phyloP scores from a whole-genome alignment of 2,329 filamentous ascomycete species.

The Cladophialophora bantiana region DNA sequence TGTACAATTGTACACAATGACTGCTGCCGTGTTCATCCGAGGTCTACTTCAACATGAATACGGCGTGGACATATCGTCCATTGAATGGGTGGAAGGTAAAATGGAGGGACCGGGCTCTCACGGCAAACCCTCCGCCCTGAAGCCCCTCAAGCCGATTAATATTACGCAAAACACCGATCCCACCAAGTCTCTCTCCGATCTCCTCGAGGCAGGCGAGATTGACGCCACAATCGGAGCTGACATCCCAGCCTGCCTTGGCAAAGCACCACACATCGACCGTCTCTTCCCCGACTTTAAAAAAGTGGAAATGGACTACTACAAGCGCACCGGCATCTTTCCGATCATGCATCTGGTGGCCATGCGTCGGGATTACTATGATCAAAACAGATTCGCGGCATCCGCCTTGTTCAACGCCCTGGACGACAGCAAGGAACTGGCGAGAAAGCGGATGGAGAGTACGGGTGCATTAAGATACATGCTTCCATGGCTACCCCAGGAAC shows the following conservation, averaged over 20 bases:
- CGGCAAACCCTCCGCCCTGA: constrained; percentile 41
- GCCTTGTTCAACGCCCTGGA: constrained; percentile 46
- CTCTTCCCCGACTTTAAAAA: constrained; percentile 48
- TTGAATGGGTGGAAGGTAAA: constrained; percentile 47
- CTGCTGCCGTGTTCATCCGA: constrained; percentile 49
- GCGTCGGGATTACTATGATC: constrained; percentile 41
- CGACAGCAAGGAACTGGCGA: constrained; percentile 46
- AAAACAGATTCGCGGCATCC: constrained; percentile 44
- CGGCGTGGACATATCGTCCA: constrained; percentile 45
- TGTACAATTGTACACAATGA: constrained; percentile 50
- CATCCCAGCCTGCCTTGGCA: constrained; percentile 44
- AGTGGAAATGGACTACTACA: constrained; percentile 46
- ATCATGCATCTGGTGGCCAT: constrained; percentile 47
- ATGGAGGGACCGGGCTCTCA: constrained; percentile 44
- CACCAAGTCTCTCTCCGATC: constrained; percentile 44
- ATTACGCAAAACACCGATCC: constrained; percentile 16
- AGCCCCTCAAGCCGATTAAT: constrained; percentile 21
- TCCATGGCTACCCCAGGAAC: constrained; percentile 45
- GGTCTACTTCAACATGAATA: constrained; percentile 45
- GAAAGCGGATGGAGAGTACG: constrained; percentile 42
- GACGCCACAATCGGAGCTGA: constrained; percentile 49
- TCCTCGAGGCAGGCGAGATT: constrained; percentile 48
- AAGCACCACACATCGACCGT: constrained; percentile 41
- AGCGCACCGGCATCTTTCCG: constrained; percentile 43
- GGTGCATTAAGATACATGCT: constrained; percentile 47